phyloP scores from a whole-genome alignment of 768 basidiomycete species.

The Lactarius hatsudake region DNA sequence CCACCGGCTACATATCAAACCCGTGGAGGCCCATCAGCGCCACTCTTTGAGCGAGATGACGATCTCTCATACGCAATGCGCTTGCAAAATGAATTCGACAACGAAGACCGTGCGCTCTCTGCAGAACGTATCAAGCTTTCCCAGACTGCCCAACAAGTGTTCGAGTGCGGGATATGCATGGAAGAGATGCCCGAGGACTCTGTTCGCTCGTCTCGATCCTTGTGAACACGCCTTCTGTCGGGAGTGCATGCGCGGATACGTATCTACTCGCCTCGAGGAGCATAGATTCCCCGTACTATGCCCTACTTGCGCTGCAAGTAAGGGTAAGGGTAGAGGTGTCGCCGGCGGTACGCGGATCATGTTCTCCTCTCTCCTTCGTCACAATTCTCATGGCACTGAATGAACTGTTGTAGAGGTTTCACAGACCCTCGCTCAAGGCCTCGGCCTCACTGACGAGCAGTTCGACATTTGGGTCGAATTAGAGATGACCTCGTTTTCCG shows the following conservation, averaged over 20 bases:
- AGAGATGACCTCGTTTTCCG: conserved; percentile 44
- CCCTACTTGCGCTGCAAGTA: conserved; percentile 48
- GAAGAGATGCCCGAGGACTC: conserved; percentile 46
- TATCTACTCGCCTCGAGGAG: conserved; percentile 48
- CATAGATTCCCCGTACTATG: conserved; percentile 59
- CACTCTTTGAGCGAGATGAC: conserved; percentile 25
- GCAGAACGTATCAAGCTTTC: conserved; percentile 36
- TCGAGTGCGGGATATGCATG: conserved; percentile 56
- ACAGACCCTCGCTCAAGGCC: conserved; percentile 41
- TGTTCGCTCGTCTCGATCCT: conserved; percentile 41
- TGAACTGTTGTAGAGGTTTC: conserved; percentile 36
- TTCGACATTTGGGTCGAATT: conserved; percentile 45
- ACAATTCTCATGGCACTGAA: not conserved
- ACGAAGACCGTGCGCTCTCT: conserved; percentile 40
- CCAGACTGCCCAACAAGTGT: conserved; percentile 35
- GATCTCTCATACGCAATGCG: conserved; percentile 30
- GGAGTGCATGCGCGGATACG: conserved; percentile 45
- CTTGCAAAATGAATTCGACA: conserved; percentile 40
- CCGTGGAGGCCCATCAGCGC: not conserved
- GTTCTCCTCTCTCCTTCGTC: not conserved
- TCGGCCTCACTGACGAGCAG: conserved; percentile 46
- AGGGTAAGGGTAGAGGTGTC: conserved; percentile 22
- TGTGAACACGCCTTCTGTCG: conserved; percentile 58
- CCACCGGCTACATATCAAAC: too few species aligned
- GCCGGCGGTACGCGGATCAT: conserved; percentile 37